Conservation (phyloP, 805 yeast species). For the Myxozyma vanderwaltii region DNA sequence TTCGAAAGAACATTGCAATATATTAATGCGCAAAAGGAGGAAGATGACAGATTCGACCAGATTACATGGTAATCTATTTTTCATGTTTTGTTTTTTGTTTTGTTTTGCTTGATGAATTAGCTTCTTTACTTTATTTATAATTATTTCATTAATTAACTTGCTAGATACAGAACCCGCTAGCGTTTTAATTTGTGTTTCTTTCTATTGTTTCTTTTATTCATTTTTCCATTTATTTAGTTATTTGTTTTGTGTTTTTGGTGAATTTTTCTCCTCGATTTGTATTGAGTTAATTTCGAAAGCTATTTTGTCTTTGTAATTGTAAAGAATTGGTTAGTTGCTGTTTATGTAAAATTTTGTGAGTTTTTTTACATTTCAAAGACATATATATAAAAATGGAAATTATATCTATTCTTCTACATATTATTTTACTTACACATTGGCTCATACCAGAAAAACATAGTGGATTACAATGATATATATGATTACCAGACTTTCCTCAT, state of each 20-base stretch:
- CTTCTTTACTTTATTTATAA: not conserved
- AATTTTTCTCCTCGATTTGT: not conserved
- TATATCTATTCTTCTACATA: too few relatives aligned
- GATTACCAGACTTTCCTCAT: too few relatives aligned
- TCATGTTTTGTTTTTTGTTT: not conserved
- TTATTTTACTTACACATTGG: too few relatives aligned
- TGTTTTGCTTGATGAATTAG: not conserved
- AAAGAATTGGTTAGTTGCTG: too few relatives aligned
- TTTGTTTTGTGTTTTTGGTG: not conserved
- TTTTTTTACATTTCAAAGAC: too few relatives aligned
- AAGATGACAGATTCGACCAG: slow-evolving; percentile 59
- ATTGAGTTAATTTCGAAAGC: not conserved
- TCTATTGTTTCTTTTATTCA: too few relatives aligned
- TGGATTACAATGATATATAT: too few relatives aligned
- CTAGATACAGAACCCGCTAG: not conserved
- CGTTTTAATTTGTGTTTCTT: too few relatives aligned
- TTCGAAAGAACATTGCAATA: slow-evolving; percentile 74
- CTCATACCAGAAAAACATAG: too few relatives aligned
- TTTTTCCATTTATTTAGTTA: not conserved
- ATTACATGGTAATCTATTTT: slow-evolving; percentile 23
- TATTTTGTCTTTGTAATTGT: not conserved
- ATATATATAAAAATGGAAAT: too few relatives aligned
- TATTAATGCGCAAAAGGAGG: slow-evolving; percentile 65
- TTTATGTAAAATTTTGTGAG: too few relatives aligned
- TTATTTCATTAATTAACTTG: not conserved